Base-by-base conservation (phyloP, 768 basidiomycete species). In the Tricholoma saponaceum region DNA sequence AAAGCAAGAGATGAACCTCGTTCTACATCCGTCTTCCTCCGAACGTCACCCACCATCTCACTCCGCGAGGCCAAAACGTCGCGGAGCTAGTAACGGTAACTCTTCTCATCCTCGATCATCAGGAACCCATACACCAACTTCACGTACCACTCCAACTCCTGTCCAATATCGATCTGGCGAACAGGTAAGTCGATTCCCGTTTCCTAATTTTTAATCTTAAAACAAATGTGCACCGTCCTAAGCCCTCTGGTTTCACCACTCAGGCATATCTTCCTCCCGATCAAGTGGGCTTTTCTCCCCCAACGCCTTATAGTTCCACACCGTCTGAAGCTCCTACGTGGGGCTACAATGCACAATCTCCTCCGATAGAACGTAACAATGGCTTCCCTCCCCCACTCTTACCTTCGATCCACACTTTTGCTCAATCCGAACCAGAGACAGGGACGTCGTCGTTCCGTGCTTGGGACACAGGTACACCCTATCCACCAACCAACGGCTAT, bases 1-100 rank as follows among this genome's bases (percentile, higher is more conserved):
- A 13, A 84, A 80, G 61, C 81, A 86, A 28, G 92, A 96, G 67
- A 88, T 89, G 76, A 96, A 96, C 69, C 83, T 96, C 14, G 92
- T 97, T 43, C 77, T 92, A 20, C 92, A 94, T 67, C 92, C 94
- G 0, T 89, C 89, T 0, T 85, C 92, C 4, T 76, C 83, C 32
- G 90, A 92, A 66, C 83, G 89, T 52, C 89, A 86, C 70, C 78
- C 83, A n/a, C 80, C 88, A 1, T 67, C 78, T 16, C 72, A 78
- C 52, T 62, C 74, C 20, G 63, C 72, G 58, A 81, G 79, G 66
- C 64, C 72, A 43, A 75, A 72, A 57, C 72, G 78, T 51, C 75
- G 75, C 52, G 79, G 77, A 58, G 75, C 72, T 20, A 69, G 75
- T 57, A 75, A 72, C 16, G 68, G 75, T 55, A 64, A 71, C 28